phyloP scores from a whole-genome alignment of 768 basidiomycete species.

The Rhizopogon vulgaris region DNA sequence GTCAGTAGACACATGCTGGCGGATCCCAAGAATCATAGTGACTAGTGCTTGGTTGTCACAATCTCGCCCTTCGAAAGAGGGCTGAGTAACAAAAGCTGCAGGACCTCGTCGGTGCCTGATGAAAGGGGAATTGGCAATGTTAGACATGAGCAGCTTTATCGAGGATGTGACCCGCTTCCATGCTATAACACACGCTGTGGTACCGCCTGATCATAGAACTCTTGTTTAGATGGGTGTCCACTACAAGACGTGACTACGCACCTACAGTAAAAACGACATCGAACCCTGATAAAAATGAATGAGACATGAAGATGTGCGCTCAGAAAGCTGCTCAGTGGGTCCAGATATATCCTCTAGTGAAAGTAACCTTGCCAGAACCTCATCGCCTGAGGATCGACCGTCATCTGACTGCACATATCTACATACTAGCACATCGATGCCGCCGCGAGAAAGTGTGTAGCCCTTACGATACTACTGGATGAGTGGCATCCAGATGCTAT shows the following conservation, averaged over 20 bases:
- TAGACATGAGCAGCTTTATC: too few species aligned
- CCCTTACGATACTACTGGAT: too few species aligned
- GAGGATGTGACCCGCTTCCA: too few species aligned
- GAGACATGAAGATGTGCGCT: neutral
- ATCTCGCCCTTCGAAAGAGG: neutral
- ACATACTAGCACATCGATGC: too few species aligned
- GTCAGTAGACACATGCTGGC: conserved; percentile 36
- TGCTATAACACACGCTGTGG: conserved; percentile 28
- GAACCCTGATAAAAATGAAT: conserved; percentile 16
- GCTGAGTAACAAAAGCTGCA: conserved; percentile 13
- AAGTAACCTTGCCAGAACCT: too few species aligned
- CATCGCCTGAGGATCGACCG: too few species aligned
- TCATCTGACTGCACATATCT: too few species aligned
- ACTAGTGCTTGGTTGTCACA: conserved; percentile 13
- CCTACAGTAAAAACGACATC: conserved; percentile 58
- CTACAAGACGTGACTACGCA: conserved; percentile 17
- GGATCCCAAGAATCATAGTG: conserved; percentile 27
- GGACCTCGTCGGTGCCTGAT: conserved; percentile 4
- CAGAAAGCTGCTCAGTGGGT: neutral
- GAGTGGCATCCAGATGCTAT: too few species aligned
- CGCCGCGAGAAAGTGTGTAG: too few species aligned
- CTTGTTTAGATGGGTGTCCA: conserved; percentile 13
- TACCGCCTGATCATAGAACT: too few species aligned
- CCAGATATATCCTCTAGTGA: neutral
- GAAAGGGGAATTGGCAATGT: too few species aligned